phyloP scores from a whole-genome alignment of 2,329 filamentous ascomycete genomes.

The Tolypocladium tundrense region DNA sequence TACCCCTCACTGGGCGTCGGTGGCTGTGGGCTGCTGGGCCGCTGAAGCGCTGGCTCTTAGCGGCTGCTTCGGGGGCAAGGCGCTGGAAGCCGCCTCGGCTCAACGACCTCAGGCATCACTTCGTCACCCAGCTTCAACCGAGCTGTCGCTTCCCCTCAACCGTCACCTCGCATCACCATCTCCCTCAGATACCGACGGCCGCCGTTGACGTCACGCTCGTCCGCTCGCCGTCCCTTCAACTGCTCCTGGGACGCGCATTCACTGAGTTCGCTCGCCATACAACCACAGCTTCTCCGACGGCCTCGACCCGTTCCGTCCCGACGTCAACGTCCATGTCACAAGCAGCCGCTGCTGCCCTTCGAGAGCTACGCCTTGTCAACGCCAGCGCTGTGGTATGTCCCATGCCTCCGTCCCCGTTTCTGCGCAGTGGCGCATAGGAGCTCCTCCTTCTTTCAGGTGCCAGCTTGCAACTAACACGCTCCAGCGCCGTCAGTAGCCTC shows the following conservation, averaged over 20 bases:
- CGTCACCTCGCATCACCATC: neutral
- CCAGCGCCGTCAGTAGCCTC: neutral
- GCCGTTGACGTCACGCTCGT: neutral
- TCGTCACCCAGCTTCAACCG: neutral
- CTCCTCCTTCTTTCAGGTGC: neutral
- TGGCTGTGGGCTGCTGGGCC: neutral
- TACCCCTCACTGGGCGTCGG: neutral
- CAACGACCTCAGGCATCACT: neutral
- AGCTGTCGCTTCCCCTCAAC: neutral
- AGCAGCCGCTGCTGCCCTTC: neutral
- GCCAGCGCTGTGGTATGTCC: neutral
- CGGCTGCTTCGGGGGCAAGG: neutral
- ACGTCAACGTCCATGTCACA: neutral
- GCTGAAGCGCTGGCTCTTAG: neutral
- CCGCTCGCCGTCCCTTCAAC: neutral
- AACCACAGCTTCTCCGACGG: no score
- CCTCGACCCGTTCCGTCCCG: neutral
- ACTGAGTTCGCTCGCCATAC: neutral
- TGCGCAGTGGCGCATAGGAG: neutral
- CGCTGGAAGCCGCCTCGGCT: neutral
- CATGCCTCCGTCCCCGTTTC: neutral
- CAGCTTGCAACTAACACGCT: neutral
- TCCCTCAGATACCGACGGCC: neutral
- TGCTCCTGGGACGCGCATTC: neutral
- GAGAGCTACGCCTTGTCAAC: neutral